Conservation (phyloP, 192 early-diverging fungal genomes). For the Phycomyces nitens region DNA sequence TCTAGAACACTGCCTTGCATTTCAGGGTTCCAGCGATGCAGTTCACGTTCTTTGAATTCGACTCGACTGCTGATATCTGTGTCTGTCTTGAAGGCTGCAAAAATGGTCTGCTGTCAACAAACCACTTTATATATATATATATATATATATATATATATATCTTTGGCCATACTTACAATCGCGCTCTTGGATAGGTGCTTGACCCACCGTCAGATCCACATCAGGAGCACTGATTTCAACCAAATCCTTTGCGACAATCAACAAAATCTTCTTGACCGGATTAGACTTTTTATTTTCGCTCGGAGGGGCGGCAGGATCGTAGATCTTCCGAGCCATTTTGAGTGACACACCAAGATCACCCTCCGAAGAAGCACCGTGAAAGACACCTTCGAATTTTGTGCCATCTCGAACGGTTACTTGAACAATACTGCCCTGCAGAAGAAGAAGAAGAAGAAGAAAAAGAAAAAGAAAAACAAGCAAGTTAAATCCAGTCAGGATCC, state of each 20-base stretch:
- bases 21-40: conserved; percentile 84
- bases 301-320: conserved; percentile 6
- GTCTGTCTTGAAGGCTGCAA: conserved; percentile 80
- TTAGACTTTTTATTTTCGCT: conserved; percentile 35
- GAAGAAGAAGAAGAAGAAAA: not conserved
- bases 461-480: not conserved
- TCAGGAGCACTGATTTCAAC: conserved; percentile 47
- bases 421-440: conserved; percentile 61
- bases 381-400: conserved; percentile 64
- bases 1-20: conserved; percentile 40
- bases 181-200: conserved; percentile 34
- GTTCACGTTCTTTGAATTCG: conserved; percentile 70
- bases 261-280: conserved; percentile 41
- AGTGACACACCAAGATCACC: conserved; percentile 66
- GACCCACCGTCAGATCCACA: conserved; percentile 51
- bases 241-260: conserved; percentile 68
- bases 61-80: conserved; percentile 75
- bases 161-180: conserved; percentile 41
- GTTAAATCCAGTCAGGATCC: too few species aligned
- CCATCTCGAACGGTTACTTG: conserved; percentile 56
- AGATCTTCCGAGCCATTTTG: conserved; percentile 47
- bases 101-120: too few species aligned
- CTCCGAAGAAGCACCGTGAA: conserved; percentile 55
- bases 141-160: not conserved
- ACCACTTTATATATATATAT: too few species aligned